Evolutionary conservation across 306 rosid species (phyloP), one percentile per base, ranked within the genome.

Genomic region (Dalbergia oliveri): DNA sequence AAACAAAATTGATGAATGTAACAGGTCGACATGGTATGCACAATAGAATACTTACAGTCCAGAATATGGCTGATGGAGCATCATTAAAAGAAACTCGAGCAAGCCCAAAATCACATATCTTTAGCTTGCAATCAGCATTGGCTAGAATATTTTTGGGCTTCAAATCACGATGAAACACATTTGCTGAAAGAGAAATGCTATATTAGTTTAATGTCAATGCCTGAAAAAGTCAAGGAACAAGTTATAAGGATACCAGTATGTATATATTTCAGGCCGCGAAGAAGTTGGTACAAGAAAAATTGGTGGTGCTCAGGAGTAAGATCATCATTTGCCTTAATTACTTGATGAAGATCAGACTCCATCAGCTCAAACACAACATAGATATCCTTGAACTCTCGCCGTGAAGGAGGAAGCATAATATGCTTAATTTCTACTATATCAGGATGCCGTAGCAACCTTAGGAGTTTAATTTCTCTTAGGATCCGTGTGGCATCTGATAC

Each of bases 121-220:
- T 96, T 31, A 96, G 84, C 80, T 93, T 96, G 92, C 98, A 96
- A 82, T 96, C 99, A 44, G 99, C 98, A 83, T 96, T 96, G 15
- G 98, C 98, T 81, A 96, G 96, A 83, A 96, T 93, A 54, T 96
- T 96, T 85, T 96, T 96, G 43, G 99, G 99, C 97, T 96, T 96
- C 78, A 96, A 81, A 85, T 96, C 99, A 81, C 98, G 96, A 81
- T 96, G 99, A 86, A 93, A 96, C 65, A 96, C 98, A 85, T 96
- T 96, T 31, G 97, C 98, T 96, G 90, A 82, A 84, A 85, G 76
- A 82, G 43, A 61, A 80, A 26, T 3, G 63, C 13, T 56, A 18
- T 3, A 19, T 43, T 26, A 66, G 69, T 43, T 44, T 66, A 64
- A 72, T 39, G 69, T 33, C 65, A 50, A 11, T 12, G 60, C 73